phyloP scores from a whole-genome alignment of 2,329 filamentous ascomycete genomes.

The Arthrobotrys entomopaga region DNA sequence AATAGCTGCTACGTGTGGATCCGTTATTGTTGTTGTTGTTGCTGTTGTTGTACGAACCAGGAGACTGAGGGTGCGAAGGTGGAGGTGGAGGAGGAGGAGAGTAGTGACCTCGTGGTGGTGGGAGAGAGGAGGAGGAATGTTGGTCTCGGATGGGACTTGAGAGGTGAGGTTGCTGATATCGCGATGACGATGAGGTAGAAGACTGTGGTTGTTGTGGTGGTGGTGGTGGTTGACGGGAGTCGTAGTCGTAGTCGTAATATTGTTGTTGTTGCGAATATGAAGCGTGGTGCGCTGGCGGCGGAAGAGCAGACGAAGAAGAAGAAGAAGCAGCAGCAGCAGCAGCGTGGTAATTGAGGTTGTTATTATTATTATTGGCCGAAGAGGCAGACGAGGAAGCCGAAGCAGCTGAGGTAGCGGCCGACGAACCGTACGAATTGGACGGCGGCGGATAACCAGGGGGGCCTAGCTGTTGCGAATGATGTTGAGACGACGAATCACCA shows the following conservation, averaged over 20 bases:
- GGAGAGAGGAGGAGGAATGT: constrained; percentile 26
- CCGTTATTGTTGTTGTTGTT: constrained; percentile 60
- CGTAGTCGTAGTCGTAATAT: constrained; percentile 50
- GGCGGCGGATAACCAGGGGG: constrained; percentile 44
- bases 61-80: constrained; percentile 57
- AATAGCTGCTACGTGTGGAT: constrained; percentile 54
- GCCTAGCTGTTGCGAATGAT: constrained; percentile 28
- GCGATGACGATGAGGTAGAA: constrained; percentile 30
- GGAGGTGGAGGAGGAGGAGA: constrained; percentile 55
- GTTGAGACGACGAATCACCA: constrained; percentile 2
- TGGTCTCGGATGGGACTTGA: constrained; percentile 46
- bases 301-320: constrained; percentile 26
- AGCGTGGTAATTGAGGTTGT: constrained; percentile 33
- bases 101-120: constrained; percentile 50
- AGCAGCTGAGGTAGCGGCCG: not conserved
- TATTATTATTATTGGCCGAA: constrained; percentile 22
- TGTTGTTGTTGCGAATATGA: constrained; percentile 15
- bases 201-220: constrained; percentile 14
- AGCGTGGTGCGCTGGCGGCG: constrained; percentile 49
- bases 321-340: no score
- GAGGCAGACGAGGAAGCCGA: not conserved
- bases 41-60: constrained; percentile 61
- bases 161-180: constrained; percentile 43
- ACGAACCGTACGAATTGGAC: constrained; percentile 16
- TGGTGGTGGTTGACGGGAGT: constrained; percentile 34